A percentile compares a stretch with the other conserved stretches of the same genome.
Conservation (phyloP, 768 basidiomycete species). For the Boletus edulis region DNA sequence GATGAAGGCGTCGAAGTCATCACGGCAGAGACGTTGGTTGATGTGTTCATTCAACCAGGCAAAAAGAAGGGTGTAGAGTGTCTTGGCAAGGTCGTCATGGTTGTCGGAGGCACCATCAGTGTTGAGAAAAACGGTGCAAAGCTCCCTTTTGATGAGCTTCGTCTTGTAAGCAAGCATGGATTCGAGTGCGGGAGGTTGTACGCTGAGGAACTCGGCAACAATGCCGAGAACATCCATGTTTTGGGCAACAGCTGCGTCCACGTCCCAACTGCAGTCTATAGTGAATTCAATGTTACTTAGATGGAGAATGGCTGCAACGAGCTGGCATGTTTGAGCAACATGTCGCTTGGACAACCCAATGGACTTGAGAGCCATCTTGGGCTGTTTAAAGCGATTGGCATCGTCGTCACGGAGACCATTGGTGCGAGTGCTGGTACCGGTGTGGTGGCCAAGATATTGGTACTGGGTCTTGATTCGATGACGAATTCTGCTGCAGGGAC, state of each 20-base stretch:
- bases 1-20: slow-evolving; percentile 90
- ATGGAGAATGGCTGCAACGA: slow-evolving; percentile 93
- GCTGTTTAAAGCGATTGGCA: slow-evolving; percentile 84
- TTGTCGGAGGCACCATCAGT: slow-evolving; percentile 92
- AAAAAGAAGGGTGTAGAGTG: slow-evolving; percentile 91
- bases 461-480: slow-evolving; percentile 85
- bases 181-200: slow-evolving; percentile 71
- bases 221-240: slow-evolving; percentile 80
- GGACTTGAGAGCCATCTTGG: slow-evolving; percentile 90
- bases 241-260: slow-evolving; percentile 90
- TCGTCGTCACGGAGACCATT: slow-evolving; percentile 71
- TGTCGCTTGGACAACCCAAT: slow-evolving; percentile 93
- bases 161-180: slow-evolving; percentile 86
- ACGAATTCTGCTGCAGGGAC: slow-evolving; percentile 94
- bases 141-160: slow-evolving; percentile 92
- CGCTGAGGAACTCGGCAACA: slow-evolving; percentile 94
- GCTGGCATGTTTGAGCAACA: slow-evolving; percentile 93
- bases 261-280: slow-evolving; percentile 77
- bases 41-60: slow-evolving; percentile 96
- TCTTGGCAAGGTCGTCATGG: slow-evolving; percentile 90
- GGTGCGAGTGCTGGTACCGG: slow-evolving; percentile 39
- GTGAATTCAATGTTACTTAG: slow-evolving; percentile 94
- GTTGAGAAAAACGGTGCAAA: slow-evolving; percentile 97
- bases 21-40: slow-evolving; percentile 92
- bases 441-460: slow-evolving; percentile 80